phyloP scores from a whole-genome alignment of 768 basidiomycete genomes.

The Kwoniella dendrophila region DNA sequence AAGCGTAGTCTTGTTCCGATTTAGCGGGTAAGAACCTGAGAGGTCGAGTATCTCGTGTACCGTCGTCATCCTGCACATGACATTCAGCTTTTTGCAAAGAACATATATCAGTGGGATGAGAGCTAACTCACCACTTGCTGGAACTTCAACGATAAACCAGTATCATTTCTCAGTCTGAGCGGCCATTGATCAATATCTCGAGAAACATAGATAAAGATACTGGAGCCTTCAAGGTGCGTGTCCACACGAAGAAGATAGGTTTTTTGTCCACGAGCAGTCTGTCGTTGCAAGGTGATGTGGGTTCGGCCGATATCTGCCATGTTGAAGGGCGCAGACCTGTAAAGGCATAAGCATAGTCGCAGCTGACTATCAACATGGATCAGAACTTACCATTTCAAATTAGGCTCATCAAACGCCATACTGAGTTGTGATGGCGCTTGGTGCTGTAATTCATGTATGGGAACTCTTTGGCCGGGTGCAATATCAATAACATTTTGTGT shows the following conservation, averaged over 20 bases:
- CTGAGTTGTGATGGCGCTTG: constrained; percentile 72
- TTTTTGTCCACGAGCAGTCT: constrained; percentile 54
- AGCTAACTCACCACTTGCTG: constrained; percentile 68
- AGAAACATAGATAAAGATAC: constrained; percentile 79
- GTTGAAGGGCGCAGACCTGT: constrained; percentile 89
- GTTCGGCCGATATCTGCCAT: constrained; percentile 82
- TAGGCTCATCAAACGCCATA: constrained; percentile 80
- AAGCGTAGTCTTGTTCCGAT: constrained; percentile 72
- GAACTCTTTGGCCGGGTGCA: constrained; percentile 68
- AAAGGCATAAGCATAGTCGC: neutral
- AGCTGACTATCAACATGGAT: neutral
- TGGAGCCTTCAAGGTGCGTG: constrained; percentile 78
- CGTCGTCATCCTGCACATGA: constrained; percentile 31
- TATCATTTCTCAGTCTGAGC: constrained; percentile 85
- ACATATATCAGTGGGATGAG: neutral
- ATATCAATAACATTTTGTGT: constrained; percentile 65
- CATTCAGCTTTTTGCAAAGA: constrained; percentile 1
- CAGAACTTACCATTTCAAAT: constrained; percentile 59
- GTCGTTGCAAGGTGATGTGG: constrained; percentile 33
- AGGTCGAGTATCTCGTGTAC: constrained; percentile 25
- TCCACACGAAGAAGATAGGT: constrained; percentile 70
- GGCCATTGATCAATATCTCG: constrained; percentile 78
- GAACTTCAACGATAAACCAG: constrained; percentile 68
- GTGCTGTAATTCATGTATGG: constrained; percentile 68
- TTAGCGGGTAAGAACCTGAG: constrained; percentile 58